Evolutionary conservation across 805 yeast species (phyloP).

Genomic region (Vanderwaltozyma yarrowii): DNA sequence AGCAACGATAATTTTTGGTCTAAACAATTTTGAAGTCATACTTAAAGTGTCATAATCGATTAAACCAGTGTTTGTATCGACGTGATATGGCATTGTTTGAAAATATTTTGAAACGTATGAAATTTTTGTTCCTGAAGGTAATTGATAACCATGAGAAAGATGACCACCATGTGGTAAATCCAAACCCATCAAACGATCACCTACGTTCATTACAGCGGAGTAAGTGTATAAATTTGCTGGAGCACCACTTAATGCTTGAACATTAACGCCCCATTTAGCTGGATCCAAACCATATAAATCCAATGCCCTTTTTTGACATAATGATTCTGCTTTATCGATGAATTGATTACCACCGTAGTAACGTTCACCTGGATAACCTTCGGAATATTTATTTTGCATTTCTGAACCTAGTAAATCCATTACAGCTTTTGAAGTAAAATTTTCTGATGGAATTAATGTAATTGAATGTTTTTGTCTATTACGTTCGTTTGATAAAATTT

Average conservation of each 20-base stretch:
- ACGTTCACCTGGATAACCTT: conserved; percentile 96
- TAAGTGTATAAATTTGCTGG: conserved; percentile 94
- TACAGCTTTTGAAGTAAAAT: conserved; percentile 90
- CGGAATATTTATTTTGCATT: conserved; percentile 96
- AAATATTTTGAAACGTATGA: conserved; percentile 88
- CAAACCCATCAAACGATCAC: conserved; percentile 93
- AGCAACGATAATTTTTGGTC: conserved; percentile 92
- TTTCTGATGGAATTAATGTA: conserved; percentile 89
- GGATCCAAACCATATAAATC: conserved; percentile 69
- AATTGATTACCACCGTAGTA: conserved; percentile 97
- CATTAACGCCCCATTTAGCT: conserved; percentile 93
- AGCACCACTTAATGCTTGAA: conserved; percentile 90
- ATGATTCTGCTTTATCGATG: conserved; percentile 80
- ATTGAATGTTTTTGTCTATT: conserved; percentile 85
- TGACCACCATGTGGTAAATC: conserved; percentile 99
- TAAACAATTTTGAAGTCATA: conserved; percentile 71
- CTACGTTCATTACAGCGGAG: conserved; percentile 78
- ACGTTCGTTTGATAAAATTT: conserved; percentile 66
- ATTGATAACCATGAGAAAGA: conserved; percentile 93
- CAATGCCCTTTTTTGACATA: conserved; percentile 88
- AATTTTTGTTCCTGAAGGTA: conserved; percentile 71
- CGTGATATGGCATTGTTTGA: conserved; percentile 95
- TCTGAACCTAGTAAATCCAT: conserved; percentile 92
- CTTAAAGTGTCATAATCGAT: conserved; percentile 87
- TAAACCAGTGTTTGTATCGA: conserved; percentile 75